A percentile compares a stretch with the other conserved stretches of the same genome.
Evolutionary conservation across 179 eudicot genomes (phyloP).

Genomic region (Vitellaria paradoxa): DNA sequence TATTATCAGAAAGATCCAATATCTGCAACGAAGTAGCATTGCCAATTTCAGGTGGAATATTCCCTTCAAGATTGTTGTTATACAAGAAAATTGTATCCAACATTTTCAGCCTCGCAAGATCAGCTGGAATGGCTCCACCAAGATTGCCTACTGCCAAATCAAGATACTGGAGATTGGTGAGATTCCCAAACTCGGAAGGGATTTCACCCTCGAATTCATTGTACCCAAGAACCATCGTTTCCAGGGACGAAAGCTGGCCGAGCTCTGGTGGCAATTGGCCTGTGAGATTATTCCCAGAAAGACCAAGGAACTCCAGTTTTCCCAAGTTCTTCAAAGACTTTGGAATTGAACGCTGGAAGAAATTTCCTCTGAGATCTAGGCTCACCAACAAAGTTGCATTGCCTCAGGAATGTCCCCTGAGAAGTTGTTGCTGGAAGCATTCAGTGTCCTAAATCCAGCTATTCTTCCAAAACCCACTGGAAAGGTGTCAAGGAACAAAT

Average conservation of each 20-base stretch:
- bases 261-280: conserved; percentile 66
- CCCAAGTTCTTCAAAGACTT: conserved; percentile 46
- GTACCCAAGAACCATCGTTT: conserved; percentile 76
- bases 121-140: conserved; percentile 62
- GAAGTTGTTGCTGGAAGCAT: conserved; percentile 83
- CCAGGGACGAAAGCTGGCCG: conserved; percentile 58
- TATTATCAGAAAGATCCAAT: conserved; percentile 74
- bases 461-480: conserved; percentile 63
- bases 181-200: conserved; percentile 73
- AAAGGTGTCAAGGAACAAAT: conserved; percentile 49
- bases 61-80: conserved; percentile 56
- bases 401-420: conserved; percentile 63
- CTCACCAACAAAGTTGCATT: conserved; percentile 56
- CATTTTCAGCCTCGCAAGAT: conserved; percentile 46
- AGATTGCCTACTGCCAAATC: conserved; percentile 79
- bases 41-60: conserved; percentile 66
- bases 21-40: conserved; percentile 45
- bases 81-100: conserved; percentile 68
- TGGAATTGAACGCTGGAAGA: conserved; percentile 72
- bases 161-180: conserved; percentile 66
- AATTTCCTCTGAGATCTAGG: conserved; percentile 82
- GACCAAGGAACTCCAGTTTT: conserved; percentile 66
- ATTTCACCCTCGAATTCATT: conserved; percentile 69
- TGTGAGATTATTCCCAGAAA: conserved; percentile 83
- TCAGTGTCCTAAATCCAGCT: conserved; percentile 35